Evolutionary conservation across 345 rosid genomes (phyloP).

Genomic region (Acer yangbiense): DNA sequence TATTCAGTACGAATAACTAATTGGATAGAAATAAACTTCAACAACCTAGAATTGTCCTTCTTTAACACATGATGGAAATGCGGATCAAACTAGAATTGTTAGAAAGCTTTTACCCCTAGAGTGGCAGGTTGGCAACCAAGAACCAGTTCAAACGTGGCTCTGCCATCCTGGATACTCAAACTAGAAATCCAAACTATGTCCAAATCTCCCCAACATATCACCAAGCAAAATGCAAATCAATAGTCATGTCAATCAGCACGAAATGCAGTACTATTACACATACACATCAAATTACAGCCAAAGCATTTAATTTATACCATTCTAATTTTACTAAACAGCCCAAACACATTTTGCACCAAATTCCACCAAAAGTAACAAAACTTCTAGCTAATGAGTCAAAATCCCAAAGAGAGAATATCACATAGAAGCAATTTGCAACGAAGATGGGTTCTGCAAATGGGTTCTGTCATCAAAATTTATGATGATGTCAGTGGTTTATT

Average conservation of each 20-base stretch:
- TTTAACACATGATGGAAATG: background rate
- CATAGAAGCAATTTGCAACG: background rate
- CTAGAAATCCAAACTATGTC: background rate
- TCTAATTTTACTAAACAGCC: background rate
- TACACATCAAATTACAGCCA: background rate
- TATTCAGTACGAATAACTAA: too few species aligned
- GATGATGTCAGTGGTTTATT: too few species aligned
- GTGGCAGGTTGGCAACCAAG: background rate
- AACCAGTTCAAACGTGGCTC: background rate
- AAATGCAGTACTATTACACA: background rate
- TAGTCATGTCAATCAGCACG: background rate
- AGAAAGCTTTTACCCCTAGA: background rate
- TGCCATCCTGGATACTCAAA: background rate
- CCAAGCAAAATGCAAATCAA: background rate
- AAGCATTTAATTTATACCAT: background rate
- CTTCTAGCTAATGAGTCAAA: background rate
- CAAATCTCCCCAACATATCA: background rate
- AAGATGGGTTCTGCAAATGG: too few species aligned
- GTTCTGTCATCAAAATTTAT: too few species aligned
- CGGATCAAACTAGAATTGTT: background rate
- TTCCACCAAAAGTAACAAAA: background rate
- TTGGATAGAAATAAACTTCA: too few species aligned
- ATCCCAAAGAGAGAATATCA: background rate
- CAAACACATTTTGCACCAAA: background rate
- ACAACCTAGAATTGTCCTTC: too few species aligned